phyloP scores from a whole-genome alignment of 305 asterid genomes.

The Fraxinus ornus region DNA sequence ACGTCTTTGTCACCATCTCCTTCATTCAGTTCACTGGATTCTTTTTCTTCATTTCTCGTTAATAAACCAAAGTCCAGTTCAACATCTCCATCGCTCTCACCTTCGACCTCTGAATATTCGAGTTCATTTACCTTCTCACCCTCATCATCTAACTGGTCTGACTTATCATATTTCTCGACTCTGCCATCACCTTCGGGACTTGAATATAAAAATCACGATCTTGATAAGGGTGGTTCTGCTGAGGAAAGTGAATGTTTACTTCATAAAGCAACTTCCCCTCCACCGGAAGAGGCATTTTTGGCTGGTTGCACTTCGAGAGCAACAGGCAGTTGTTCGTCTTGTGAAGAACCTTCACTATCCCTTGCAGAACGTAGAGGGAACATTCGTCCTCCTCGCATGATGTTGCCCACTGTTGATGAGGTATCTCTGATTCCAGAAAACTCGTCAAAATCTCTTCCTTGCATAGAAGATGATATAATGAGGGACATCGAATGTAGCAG shows the following conservation, averaged over 20 bases:
- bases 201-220: constrained; percentile 30
- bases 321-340: constrained; percentile 32
- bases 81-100: constrained; percentile 49
- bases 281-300: constrained; percentile 32
- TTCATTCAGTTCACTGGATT: constrained; percentile 42
- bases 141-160: constrained; percentile 59
- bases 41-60: constrained; percentile 36
- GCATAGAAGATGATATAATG: constrained; percentile 37
- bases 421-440: constrained; percentile 44
- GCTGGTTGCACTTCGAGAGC: constrained; percentile 28
- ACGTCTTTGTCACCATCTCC: constrained; percentile 40
- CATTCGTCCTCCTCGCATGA: constrained; percentile 41
- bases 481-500: constrained; percentile 32
- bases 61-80: constrained; percentile 33
- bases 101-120: constrained; percentile 52
- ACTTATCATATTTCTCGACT: constrained; percentile 41
- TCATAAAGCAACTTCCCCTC: constrained; percentile 30
- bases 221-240: constrained; percentile 22
- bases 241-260: constrained; percentile 32
- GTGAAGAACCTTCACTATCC: constrained; percentile 39
- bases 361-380: constrained; percentile 44
- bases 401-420: constrained; percentile 54
- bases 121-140: constrained; percentile 53
- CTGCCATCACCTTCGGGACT: constrained; percentile 44
- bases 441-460: constrained; percentile 31